Evolutionary conservation across 192 early-diverging fungal species (phyloP), one percentile per base, ranked within the genome.

Genomic region (Linnemannia hyalina): DNA sequence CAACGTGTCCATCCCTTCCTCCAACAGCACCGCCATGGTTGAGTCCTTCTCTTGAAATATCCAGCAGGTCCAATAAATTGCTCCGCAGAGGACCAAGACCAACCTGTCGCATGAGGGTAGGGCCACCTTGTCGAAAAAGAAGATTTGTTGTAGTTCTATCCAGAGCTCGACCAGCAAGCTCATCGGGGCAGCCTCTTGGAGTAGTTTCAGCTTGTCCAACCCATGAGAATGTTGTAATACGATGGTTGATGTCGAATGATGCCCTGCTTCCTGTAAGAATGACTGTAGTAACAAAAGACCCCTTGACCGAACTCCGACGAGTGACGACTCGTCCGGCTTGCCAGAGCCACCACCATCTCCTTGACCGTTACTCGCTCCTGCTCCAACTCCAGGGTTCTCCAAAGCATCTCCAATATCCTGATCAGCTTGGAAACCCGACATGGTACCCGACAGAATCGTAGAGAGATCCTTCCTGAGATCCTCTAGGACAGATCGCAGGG

Each of bases 51-150:
- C 72, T 54, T 78, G 70, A 70, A 81, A 86, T 0, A 86, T 44
- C 74, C 79, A 86, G 68, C 75, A 81, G 7, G 36, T 23, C 79
- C 84, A 80, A 68, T 80, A 86, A n/a, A 86, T 72, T n/a, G 46
- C 35, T 23, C 70, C 79, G 4, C 57, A 81, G 0, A 63, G 57
- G 3, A 65, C 54, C 2, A 73, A 32, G 7, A 86, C 76, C n/a
- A 86, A 6, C n/a, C 70, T 20, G 35, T 86, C 84, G 22, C 46
- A n/a, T 1, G 55, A 26, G 0, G 69, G 63, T 16, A 80, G 38
- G 16, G 49, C 11, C 0, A 38, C n/a, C 29, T 42, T 42, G 26
- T 75, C 71, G 6, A 77, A 68, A 7, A 86, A 22, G 4, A 78
- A 38, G 22, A 81, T 69, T 5, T 38, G 29, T 23, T 80, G 80